Conservation (phyloP, 306 rosid species). For the Vachellia collinsii region DNA sequence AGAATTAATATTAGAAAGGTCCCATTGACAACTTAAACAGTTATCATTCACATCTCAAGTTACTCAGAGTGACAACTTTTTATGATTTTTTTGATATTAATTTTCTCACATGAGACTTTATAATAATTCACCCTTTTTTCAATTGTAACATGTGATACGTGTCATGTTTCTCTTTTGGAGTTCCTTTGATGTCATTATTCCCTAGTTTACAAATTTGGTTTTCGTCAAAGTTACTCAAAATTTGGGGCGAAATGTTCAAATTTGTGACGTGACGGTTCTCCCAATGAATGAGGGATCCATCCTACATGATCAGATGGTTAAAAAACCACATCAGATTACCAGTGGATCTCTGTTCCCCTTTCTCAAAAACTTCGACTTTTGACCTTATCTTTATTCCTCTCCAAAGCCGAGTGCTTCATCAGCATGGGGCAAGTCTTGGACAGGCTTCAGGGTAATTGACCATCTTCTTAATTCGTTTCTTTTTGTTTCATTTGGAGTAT, state of each 20-base stretch:
- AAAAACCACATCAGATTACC: background rate
- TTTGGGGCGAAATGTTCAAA: background rate
- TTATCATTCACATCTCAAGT: no score
- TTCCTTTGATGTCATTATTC: no score
- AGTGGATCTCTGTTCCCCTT: background rate
- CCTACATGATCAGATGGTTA: background rate
- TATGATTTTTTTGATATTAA: no score
- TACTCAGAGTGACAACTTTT: no score
- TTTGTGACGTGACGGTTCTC: background rate
- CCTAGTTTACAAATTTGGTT: background rate
- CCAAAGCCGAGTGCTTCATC: background rate
- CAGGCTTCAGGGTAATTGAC: slow-evolving; percentile 51
- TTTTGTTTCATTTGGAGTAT: background rate
- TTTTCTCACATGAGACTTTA: no score
- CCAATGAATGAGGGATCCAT: background rate
- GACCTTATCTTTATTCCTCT: background rate
- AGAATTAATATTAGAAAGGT: no score
- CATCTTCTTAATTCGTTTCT: background rate
- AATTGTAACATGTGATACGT: no score
- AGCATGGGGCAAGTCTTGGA: slow-evolving; percentile 68
- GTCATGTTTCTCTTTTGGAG: no score
- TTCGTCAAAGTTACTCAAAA: background rate
- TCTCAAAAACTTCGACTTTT: background rate
- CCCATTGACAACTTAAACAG: no score
- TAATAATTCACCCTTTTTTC: no score